A percentile compares a stretch with the other conserved stretches of the same genome.
Conservation (phyloP, 1,284 basidiomycete species). For the Cryptococcus amylolentus region DNA sequence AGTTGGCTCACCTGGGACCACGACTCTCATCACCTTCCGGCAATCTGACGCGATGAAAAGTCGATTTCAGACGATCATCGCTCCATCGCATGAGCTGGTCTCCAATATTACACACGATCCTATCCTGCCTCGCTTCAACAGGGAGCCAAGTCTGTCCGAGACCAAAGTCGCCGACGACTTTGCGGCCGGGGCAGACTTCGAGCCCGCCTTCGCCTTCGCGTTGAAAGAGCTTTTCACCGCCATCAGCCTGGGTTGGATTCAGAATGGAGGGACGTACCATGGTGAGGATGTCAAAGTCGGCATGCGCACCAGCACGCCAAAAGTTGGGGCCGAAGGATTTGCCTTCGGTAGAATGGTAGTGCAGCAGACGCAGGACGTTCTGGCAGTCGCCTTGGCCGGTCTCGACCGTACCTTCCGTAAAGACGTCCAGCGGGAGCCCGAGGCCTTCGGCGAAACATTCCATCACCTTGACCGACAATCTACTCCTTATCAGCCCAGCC, state of each 20-base stretch:
- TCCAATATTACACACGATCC: conserved; percentile 40
- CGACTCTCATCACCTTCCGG: conserved; percentile 24
- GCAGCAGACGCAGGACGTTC: conserved; percentile 27
- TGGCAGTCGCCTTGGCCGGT: conserved; percentile 28
- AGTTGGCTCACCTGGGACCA: conserved; percentile 9
- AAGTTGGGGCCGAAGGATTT: conserved; percentile 33
- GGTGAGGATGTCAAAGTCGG: conserved; percentile 38
- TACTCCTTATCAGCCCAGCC: conserved; percentile 9
- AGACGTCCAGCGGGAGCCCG: conserved; percentile 26
- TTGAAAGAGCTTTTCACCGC: conserved; percentile 27
- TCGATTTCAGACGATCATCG: conserved; percentile 35
- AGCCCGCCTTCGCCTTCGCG: conserved; percentile 34
- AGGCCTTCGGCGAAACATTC: conserved; percentile 35
- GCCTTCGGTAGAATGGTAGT: conserved; percentile 35
- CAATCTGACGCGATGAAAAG: conserved; percentile 34
- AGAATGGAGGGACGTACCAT: conserved; percentile 11
- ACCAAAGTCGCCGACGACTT: conserved; percentile 36
- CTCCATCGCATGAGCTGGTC: conserved; percentile 38
- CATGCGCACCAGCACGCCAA: conserved; percentile 37
- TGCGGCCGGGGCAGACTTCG: conserved; percentile 35
- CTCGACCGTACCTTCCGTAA: conserved; percentile 29
- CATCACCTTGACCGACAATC: conserved; percentile 31
- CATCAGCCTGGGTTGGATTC: background rate
- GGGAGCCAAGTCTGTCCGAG: conserved; percentile 32
- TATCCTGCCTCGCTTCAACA: conserved; percentile 28